These are phyloP conservation scores for Ramichloridium luteum DNA, from an alignment of 2,329 filamentous ascomycete genomes.

Conservation along the genomic window DNA sequence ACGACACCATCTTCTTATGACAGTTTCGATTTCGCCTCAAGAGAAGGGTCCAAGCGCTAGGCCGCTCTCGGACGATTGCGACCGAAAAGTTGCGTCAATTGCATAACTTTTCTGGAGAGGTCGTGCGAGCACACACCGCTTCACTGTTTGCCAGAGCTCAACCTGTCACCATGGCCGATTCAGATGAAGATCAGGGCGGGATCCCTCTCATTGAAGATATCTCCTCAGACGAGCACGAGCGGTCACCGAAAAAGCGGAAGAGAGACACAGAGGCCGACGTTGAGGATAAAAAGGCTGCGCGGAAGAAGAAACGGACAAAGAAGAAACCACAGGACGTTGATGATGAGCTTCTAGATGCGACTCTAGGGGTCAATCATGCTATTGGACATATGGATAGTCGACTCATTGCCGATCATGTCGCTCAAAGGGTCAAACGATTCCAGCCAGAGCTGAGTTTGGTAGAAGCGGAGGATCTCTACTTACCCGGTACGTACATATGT, in stretches of 20 bases:
- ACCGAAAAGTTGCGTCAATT: too few relatives aligned
- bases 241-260: slow-evolving; percentile 30
- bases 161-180: slow-evolving; percentile 32
- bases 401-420: slow-evolving; percentile 74
- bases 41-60: too few relatives aligned
- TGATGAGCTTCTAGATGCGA: slow-evolving; percentile 40
- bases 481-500: slow-evolving; percentile 51
- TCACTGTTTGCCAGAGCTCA: too few relatives aligned
- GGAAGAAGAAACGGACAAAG: slow-evolving; percentile 50
- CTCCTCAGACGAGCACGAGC: slow-evolving; percentile 13
- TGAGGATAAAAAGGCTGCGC: slow-evolving; percentile 28
- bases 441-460: slow-evolving; percentile 69
- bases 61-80: too few relatives aligned
- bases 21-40: too few relatives aligned
- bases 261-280: slow-evolving; percentile 21
- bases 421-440: slow-evolving; percentile 64
- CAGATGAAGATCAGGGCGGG: slow-evolving; percentile 29
- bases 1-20: too few relatives aligned
- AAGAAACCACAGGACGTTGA: slow-evolving; percentile 50
- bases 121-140: too few relatives aligned
- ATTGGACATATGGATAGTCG: slow-evolving; percentile 74
- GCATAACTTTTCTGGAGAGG: too few relatives aligned
- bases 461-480: slow-evolving; percentile 69
- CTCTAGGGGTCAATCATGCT: slow-evolving; percentile 56
- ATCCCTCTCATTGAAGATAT: slow-evolving; percentile 34